Percentiles rank a stretch among this genome's conserved stretches.
Conservation (phyloP, 2,329 filamentous ascomycete genomes). For the Paecilomyces sp. region DNA sequence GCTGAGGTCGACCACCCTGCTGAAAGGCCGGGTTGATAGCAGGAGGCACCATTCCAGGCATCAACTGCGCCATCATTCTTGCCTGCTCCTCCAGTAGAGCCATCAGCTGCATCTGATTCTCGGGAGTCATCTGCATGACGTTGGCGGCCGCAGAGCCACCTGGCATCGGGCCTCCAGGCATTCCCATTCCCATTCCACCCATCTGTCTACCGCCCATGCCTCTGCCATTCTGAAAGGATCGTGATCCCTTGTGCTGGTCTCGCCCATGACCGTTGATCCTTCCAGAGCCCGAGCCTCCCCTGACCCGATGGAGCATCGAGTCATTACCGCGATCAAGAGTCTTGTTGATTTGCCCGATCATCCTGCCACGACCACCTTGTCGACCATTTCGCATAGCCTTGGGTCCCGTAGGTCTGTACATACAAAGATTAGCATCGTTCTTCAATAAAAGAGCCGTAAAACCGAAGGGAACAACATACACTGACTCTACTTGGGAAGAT, state of each 20-base stretch:
- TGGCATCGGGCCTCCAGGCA: constrained; percentile 14
- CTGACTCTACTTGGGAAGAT: constrained; percentile 29
- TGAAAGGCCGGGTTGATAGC: constrained; percentile 50
- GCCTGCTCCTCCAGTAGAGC: constrained; percentile 79
- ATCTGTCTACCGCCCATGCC: constrained; percentile 43
- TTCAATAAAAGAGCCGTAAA: neutral
- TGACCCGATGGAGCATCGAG: constrained; percentile 71
- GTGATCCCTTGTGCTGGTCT: constrained; percentile 64
- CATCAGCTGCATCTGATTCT: constrained; percentile 68
- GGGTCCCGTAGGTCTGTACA: constrained; percentile 75
- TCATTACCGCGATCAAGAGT: constrained; percentile 73
- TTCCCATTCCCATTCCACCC: constrained; percentile 35
- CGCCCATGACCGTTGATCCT: constrained; percentile 74
- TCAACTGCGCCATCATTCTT: constrained; percentile 72
- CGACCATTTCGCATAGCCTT: constrained; percentile 83
- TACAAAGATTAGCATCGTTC: constrained; percentile 30
- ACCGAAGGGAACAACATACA: constrained; percentile 21
- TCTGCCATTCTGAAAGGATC: constrained; percentile 40
- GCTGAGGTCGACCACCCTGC: constrained; percentile 32
- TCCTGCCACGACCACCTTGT: constrained; percentile 62
- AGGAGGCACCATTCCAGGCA: constrained; percentile 48
- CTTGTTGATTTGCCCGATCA: constrained; percentile 79
- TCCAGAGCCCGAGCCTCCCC: constrained; percentile 62
- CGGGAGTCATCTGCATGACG: constrained; percentile 52
- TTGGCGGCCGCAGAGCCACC: constrained; percentile 31